Conservation (phyloP, 345 rosid genomes). For the Noccaea bulbosa region DNA sequence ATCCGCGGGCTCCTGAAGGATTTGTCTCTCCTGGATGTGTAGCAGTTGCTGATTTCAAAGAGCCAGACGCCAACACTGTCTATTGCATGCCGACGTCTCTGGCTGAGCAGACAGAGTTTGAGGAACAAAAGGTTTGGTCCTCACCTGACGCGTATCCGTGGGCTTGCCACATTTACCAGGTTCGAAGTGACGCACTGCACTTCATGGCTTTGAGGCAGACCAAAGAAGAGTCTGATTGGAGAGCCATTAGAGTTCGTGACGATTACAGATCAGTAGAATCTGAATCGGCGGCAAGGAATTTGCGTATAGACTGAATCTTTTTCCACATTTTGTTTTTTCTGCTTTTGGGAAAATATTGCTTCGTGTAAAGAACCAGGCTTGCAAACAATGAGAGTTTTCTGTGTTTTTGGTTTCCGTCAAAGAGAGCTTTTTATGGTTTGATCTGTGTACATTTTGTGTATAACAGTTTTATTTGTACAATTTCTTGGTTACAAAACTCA, state of each 20-base stretch:
- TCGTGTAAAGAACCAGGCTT: conserved; percentile 12
- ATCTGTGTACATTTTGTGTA: conserved; percentile 31
- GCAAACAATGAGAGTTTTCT: conserved; percentile 7
- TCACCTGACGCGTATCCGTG: conserved; percentile 86
- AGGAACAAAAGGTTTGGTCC: conserved; percentile 88
- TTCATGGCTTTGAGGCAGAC: conserved; percentile 75
- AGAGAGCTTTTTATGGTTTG: conserved; percentile 4
- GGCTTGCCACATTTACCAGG: conserved; percentile 91
- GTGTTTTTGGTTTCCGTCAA: neutral
- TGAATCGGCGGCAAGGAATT: conserved; percentile 27
- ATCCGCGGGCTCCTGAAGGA: conserved; percentile 90
- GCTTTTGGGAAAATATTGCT: neutral
- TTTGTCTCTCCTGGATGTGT: conserved; percentile 73
- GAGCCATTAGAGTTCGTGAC: conserved; percentile 67
- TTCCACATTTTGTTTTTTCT: neutral
- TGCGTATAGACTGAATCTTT: conserved; percentile 36
- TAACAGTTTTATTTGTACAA: conserved; percentile 15
- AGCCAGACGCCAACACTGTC: conserved; percentile 65
- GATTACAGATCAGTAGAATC: conserved; percentile 47
- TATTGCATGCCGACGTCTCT: conserved; percentile 69
- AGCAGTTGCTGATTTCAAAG: conserved; percentile 65
- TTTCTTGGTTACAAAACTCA: conserved; percentile 21
- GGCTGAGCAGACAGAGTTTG: conserved; percentile 75
- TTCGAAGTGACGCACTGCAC: conserved; percentile 86
- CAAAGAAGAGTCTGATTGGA: conserved; percentile 78